phyloP scores from a whole-genome alignment of 306 rosid genomes.

The Castanea crenata region DNA sequence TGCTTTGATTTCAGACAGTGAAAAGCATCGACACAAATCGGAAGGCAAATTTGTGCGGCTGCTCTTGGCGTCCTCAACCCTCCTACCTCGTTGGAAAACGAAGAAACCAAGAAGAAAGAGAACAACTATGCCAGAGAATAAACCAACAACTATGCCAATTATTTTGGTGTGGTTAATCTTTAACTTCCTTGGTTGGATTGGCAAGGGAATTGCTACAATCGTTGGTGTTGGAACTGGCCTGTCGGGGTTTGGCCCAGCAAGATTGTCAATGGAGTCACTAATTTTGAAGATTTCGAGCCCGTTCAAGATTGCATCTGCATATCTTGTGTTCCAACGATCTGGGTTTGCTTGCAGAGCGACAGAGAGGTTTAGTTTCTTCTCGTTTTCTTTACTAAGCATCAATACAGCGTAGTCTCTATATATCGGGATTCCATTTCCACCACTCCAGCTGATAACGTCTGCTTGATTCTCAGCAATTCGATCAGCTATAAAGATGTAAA shows the following conservation, averaged over 20 bases:
- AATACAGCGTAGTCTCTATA: conserved; percentile 15
- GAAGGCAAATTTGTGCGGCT: not conserved
- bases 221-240: too few relatives aligned
- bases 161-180: not conserved
- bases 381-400: not conserved
- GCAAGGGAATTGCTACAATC: not conserved
- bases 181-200: not conserved
- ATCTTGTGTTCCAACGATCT: fast-evolving
- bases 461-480: not conserved
- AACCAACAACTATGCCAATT: not conserved
- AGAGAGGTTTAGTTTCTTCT: conserved; percentile 3
- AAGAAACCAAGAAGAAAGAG: too few relatives aligned
- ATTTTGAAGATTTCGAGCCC: conserved; percentile 40
- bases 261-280: not conserved
- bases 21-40: conserved; percentile 10
- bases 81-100: too few relatives aligned
- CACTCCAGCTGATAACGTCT: not conserved
- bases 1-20: conserved; percentile 5
- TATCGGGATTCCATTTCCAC: not conserved
- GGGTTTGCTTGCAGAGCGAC: not conserved
- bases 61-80: not conserved
- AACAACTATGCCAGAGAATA: too few relatives aligned
- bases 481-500: not conserved
- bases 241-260: conserved; percentile 23
- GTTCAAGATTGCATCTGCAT: conserved; percentile 30